phyloP scores from a whole-genome alignment of 805 yeast species.

The Candida morakotiae region DNA sequence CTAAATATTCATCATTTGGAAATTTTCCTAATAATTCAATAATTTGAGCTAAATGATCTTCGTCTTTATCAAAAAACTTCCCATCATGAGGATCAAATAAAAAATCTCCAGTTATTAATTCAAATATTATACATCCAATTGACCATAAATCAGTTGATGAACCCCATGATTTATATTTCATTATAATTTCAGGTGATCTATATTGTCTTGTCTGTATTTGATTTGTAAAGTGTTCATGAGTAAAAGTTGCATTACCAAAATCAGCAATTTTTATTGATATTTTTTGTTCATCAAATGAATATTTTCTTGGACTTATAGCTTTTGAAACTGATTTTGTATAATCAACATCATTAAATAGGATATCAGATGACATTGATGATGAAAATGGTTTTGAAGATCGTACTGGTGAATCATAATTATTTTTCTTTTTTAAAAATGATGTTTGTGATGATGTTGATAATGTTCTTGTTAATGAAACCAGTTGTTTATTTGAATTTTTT shows the following conservation, averaged over 20 bases:
- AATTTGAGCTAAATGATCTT: conserved; percentile 61
- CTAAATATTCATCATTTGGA: conserved; percentile 36
- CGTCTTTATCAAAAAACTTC: conserved; percentile 45
- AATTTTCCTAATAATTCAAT: conserved; percentile 49
- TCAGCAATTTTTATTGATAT: conserved; percentile 77
- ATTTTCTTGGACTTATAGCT: conserved; percentile 1
- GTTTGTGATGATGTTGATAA: conserved; percentile 10
- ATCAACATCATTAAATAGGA: conserved; percentile 11
- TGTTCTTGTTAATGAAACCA: conserved; percentile 7
- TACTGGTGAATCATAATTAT: conserved; percentile 25
- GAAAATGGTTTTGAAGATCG: conserved; percentile 47
- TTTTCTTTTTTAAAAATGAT: conserved; percentile 10
- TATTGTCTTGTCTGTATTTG: conserved; percentile 92
- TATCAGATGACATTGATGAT: conserved; percentile 33
- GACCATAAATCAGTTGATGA: conserved; percentile 63
- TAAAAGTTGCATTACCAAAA: conserved; percentile 88
- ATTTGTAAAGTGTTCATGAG: conserved; percentile 74
- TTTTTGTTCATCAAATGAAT: conserved; percentile 1
- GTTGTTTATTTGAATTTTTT: conserved; percentile 1
- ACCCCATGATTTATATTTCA: conserved; percentile 49
- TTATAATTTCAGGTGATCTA: conserved; percentile 73
- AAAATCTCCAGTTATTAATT: conserved; percentile 58
- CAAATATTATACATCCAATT: conserved; percentile 54
- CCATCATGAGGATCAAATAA: conserved; percentile 59
- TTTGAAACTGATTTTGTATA: conserved; percentile 5